Evolutionary conservation across 2,329 filamentous ascomycete species (phyloP), one percentile per base, ranked within the genome.

Genomic region (Diaporthe ilicicola): DNA sequence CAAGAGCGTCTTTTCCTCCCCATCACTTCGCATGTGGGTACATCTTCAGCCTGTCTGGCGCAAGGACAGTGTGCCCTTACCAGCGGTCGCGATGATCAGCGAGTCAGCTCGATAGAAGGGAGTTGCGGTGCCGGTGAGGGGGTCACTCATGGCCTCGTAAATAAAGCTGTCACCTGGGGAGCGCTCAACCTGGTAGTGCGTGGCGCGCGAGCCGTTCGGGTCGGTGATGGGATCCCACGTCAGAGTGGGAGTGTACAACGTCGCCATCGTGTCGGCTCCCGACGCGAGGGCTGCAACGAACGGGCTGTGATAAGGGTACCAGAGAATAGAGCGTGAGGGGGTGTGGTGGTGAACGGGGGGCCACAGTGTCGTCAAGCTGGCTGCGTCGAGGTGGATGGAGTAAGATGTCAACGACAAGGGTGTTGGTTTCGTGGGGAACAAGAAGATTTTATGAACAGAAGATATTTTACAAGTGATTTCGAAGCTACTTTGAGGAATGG

Each of bases 1-100:
- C 9, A 2, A 2, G 22, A 8, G 19, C 10, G 44, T n/a, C 44
- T 53, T 53, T 12, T 32, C 22, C 22, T 15, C 22, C 48, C 22
- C 15, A 22, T 2, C 4, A 24, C 44, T 10, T 10, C 44, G 2
- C n/a, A 5, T 17, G 34, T 19, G 37, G 13, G 10, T 15, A 12
- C 3, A 3, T 39, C 13, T 5, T 39, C 13, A 15, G 37, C 3
- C 10, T 39, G 6, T 39, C n/a, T n/a, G 10, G 55, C 19, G 29
- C 51, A 22, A 37, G 10, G 19, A 56, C 9, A 2, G 34, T 22
- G 34, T 48, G 29, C n/a, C 8, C 59, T 50, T 51, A 50, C 64
- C 54, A 17, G 69, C 54, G 17, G 54, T 59, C 9, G 54, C 64
- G 27, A 64, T 69, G 48, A 68, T 61, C 27, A 68, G 8, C 0